Percentiles rank a stretch among this genome's conserved stretches.
These are phyloP conservation scores for Porpolomopsis calyptriformis DNA, from an alignment of 768 basidiomycete genomes.

Conservation along the genomic window DNA sequence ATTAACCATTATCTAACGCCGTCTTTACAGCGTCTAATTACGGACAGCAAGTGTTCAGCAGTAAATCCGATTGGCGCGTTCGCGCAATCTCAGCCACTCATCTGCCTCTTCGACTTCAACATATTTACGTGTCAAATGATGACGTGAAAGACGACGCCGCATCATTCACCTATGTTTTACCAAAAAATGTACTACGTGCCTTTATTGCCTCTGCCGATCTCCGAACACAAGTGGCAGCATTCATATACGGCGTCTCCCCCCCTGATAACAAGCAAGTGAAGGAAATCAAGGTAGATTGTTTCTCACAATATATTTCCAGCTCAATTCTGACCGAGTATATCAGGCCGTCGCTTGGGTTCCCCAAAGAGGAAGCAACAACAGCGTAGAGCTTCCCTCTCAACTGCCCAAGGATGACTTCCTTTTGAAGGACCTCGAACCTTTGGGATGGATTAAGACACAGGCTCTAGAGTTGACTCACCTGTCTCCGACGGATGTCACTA, in stretches of 20 bases:
- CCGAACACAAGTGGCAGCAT: slow-evolving; percentile 92
- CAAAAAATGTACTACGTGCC: slow-evolving; percentile 91
- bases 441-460: slow-evolving; percentile 97
- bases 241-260: slow-evolving; percentile 86
- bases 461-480: slow-evolving; percentile 86
- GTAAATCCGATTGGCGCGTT: slow-evolving; percentile 99
- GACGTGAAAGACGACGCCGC: slow-evolving; percentile 98
- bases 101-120: slow-evolving; percentile 88
- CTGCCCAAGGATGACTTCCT: slow-evolving; percentile 92
- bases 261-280: slow-evolving; percentile 97
- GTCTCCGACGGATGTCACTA: slow-evolving; percentile 85
- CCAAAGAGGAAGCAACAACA: slow-evolving; percentile 91
- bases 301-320: background rate
- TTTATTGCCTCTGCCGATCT: slow-evolving; percentile 92
- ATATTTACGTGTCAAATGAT: slow-evolving; percentile 98
- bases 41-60: slow-evolving; percentile 97
- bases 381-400: slow-evolving; percentile 80
- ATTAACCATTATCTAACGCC: slow-evolving; percentile 1
- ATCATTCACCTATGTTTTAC: slow-evolving; percentile 89
- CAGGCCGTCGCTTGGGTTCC: slow-evolving; percentile 93
- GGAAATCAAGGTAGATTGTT: slow-evolving; percentile 68
- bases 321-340: slow-evolving; percentile 1
- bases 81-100: slow-evolving; percentile 97
- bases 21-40: slow-evolving; percentile 72
- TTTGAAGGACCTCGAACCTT: slow-evolving; percentile 87